phyloP scores from a whole-genome alignment of 1,139 yeast genomes.

The Geotrichum bryndzae region DNA sequence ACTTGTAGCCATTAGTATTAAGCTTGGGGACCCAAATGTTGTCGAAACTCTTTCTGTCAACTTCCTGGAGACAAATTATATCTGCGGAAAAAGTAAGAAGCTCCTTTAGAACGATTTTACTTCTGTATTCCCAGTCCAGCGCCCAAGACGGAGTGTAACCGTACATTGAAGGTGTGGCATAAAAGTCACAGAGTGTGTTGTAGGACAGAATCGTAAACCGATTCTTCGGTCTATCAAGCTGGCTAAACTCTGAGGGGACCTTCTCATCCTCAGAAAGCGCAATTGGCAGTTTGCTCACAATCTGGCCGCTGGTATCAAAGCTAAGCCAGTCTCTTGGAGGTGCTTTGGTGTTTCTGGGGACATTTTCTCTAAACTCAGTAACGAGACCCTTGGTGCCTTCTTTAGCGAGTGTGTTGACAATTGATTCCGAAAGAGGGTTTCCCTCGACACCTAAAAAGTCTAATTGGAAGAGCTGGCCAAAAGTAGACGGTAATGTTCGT shows the following conservation, averaged over 20 bases:
- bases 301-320: slow-evolving; percentile 63
- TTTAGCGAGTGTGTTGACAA: slow-evolving; percentile 64
- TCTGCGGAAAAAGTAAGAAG: slow-evolving; percentile 61
- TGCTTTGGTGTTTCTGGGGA: slow-evolving; percentile 60
- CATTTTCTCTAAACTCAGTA: slow-evolving; percentile 72
- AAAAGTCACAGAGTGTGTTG: slow-evolving; percentile 90
- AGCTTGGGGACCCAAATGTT: slow-evolving; percentile 80
- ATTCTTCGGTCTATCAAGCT: neutral
- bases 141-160: slow-evolving; percentile 98
- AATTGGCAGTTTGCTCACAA: slow-evolving; percentile 29
- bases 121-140: slow-evolving; percentile 87
- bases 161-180: slow-evolving; percentile 88
- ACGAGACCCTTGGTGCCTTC: slow-evolving; percentile 84
- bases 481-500: slow-evolving; percentile 67
- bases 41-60: slow-evolving; percentile 78
- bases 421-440: slow-evolving; percentile 66
- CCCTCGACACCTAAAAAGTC: slow-evolving; percentile 91
- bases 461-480: slow-evolving; percentile 80
- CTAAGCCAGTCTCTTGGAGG: slow-evolving; percentile 77
- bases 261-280: slow-evolving; percentile 2
- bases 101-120: slow-evolving; percentile 67
- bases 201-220: slow-evolving; percentile 74
- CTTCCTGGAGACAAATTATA: slow-evolving; percentile 89
- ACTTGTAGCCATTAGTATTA: slow-evolving; percentile 69
- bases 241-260: slow-evolving; percentile 23